Percentiles rank a stretch among this genome's conserved stretches.
These are phyloP conservation scores for Ustilaginoidea virens DNA, from an alignment of 2,329 filamentous ascomycete genomes.

Conservation along the genomic window DNA sequence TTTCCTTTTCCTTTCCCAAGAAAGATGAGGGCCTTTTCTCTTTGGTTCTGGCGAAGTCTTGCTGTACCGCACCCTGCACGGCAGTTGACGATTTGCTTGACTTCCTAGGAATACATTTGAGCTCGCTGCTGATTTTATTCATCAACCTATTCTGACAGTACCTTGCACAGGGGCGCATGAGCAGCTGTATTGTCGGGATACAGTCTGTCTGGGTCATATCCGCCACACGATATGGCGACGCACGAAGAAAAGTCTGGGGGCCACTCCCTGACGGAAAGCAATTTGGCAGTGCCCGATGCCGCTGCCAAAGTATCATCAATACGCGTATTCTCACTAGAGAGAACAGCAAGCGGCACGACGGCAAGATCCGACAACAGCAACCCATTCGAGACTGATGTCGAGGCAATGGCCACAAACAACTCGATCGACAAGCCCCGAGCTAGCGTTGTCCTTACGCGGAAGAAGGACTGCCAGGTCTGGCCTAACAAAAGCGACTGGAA, in stretches of 20 bases:
- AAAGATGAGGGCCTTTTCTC: no score
- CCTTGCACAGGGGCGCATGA: neutral
- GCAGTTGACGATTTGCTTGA: no score
- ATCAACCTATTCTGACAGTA: no score
- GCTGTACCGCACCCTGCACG: no score
- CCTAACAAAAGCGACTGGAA: conserved; percentile 45
- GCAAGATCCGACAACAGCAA: conserved; percentile 28
- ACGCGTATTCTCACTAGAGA: conserved; percentile 4
- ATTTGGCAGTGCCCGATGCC: conserved; percentile 14
- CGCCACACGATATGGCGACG: conserved; percentile 11
- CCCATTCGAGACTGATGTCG: conserved; percentile 43
- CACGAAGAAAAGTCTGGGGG: conserved; percentile 12
- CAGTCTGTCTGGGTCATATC: no score
- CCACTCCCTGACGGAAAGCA: conserved; percentile 7
- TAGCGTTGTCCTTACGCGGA: conserved; percentile 15
- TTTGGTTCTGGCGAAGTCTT: no score
- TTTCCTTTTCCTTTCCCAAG: no score
- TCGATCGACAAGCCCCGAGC: conserved; percentile 18
- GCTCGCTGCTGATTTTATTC: no score
- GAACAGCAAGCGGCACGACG: conserved; percentile 23
- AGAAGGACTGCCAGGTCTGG: conserved; percentile 40
- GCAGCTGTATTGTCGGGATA: neutral
- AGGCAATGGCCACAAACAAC: conserved; percentile 30
- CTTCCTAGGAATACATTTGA: no score
- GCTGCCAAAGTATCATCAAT: conserved; percentile 1